Evolutionary conservation across 129 eudicot genomes (phyloP).

Genomic region (Flaveria sonorensis): DNA sequence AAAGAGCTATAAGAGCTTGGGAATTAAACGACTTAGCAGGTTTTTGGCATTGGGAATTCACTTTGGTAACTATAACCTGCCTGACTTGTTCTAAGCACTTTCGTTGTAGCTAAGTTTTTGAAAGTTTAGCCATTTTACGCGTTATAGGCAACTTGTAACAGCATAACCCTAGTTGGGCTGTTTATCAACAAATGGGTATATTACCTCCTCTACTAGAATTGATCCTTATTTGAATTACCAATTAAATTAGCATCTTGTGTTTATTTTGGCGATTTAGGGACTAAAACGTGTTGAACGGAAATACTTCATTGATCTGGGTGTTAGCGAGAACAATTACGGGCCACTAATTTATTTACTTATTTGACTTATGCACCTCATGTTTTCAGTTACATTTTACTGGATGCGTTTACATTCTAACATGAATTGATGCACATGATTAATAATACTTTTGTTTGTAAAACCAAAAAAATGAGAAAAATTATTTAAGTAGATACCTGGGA

Average conservation of each 20-base stretch:
- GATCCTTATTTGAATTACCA: not conserved
- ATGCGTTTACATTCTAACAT: not conserved
- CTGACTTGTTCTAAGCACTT: not conserved
- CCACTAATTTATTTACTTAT: not conserved
- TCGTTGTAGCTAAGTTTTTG: not conserved
- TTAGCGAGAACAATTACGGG: not conserved
- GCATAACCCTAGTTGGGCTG: not conserved
- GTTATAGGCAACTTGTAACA: not conserved
- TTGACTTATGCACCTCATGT: not conserved
- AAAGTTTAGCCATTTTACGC: not conserved
- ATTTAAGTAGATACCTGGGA: constrained; percentile 79
- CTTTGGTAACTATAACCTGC: not conserved
- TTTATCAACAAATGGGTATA: not conserved
- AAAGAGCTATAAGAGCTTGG: too few relatives aligned
- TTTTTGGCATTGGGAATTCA: not conserved
- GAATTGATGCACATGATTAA: not conserved
- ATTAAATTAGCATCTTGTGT: not conserved
- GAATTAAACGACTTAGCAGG: not conserved
- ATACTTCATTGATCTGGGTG: not conserved
- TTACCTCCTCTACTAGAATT: not conserved
- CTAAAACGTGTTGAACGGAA: not conserved
- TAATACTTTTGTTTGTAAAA: not conserved
- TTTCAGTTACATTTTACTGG: not conserved
- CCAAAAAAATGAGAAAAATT: constrained; percentile 17
- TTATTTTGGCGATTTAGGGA: not conserved